phyloP scores from a whole-genome alignment of 345 rosid species.

The Eucalyptus curtisii region DNA sequence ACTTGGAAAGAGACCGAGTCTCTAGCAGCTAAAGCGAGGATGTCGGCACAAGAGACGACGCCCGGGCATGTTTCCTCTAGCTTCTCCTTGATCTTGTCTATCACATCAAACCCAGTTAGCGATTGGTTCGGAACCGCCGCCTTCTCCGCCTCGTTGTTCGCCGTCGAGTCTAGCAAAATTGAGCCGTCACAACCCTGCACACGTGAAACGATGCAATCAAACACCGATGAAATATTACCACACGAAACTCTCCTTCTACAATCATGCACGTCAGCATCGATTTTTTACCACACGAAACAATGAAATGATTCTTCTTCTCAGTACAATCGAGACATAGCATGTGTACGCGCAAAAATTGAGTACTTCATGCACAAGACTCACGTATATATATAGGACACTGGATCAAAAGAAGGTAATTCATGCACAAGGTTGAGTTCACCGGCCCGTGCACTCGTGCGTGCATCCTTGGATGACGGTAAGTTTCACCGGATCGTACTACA shows the following conservation, averaged over 20 bases:
- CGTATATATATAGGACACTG: background rate
- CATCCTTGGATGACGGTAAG: background rate
- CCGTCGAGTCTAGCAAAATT: conserved; percentile 12
- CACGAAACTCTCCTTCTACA: background rate
- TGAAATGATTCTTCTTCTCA: background rate
- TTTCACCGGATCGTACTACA: background rate
- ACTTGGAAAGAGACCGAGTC: conserved; percentile 27
- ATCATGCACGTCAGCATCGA: background rate
- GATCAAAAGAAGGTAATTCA: background rate
- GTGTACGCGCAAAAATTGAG: background rate
- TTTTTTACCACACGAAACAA: background rate
- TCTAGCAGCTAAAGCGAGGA: conserved; percentile 25
- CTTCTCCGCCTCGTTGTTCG: conserved; percentile 19
- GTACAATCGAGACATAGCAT: background rate
- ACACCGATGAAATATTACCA: background rate
- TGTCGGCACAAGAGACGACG: conserved; percentile 34
- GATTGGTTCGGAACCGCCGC: conserved; percentile 11
- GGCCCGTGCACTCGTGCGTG: background rate
- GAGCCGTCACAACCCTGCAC: conserved; percentile 32
- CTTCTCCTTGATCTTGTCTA: conserved; percentile 18
- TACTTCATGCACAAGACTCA: background rate
- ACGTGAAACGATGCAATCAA: background rate
- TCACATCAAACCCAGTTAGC: conserved; percentile 15
- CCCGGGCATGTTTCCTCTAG: conserved; percentile 30
- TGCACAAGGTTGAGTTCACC: background rate